Percentiles rank a stretch among this genome's conserved stretches.
These are phyloP conservation scores for Paramecium octaurelia DNA, from an alignment of 73 alveolate species.

Conservation along the genomic window DNA sequence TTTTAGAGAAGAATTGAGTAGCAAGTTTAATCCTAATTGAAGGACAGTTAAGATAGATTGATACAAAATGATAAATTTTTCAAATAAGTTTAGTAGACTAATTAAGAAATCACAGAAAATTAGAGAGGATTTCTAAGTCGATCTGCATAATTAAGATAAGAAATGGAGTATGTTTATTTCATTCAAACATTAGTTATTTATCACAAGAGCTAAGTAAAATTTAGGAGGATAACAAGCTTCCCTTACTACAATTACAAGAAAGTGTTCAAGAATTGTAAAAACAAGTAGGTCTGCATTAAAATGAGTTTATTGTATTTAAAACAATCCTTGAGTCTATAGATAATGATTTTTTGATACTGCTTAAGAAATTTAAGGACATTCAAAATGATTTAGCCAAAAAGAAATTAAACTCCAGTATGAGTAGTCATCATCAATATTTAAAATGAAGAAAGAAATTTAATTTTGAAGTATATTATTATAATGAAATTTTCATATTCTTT, in stretches of 20 bases:
- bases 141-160: background rate
- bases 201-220: background rate
- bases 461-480: background rate
- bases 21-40: background rate
- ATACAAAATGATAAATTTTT: background rate
- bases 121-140: background rate
- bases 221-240: background rate
- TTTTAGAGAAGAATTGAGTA: background rate
- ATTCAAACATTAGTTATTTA: background rate
- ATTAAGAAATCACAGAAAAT: background rate
- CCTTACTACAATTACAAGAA: background rate
- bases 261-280: background rate
- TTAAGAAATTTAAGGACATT: background rate
- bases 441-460: background rate
- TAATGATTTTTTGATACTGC: background rate
- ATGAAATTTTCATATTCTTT: background rate
- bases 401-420: background rate
- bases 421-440: background rate
- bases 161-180: background rate
- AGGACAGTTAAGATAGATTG: background rate
- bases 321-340: background rate
- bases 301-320: background rate
- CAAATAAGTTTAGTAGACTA: background rate
- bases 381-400: background rate
- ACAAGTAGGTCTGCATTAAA: background rate